Base-by-base conservation (phyloP, 305 asterid species). In the Solanum aculeatissimum region DNA sequence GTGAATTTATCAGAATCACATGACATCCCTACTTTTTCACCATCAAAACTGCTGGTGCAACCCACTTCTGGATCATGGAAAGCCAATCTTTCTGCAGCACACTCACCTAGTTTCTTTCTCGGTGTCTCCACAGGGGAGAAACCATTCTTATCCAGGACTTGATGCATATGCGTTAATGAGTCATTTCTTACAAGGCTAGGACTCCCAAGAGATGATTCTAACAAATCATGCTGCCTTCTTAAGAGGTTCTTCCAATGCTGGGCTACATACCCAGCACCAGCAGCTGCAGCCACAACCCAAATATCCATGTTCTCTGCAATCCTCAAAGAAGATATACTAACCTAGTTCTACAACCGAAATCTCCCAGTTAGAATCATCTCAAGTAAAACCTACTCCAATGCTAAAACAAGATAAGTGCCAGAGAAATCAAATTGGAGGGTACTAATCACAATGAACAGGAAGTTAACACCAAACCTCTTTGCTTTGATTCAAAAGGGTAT, bases 271-370 rank as follows among this genome's bases (percentile, higher is more conserved):
- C 95, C 95, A 47, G 94, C 97, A 71, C 94, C 93, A 25, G 95
- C 97, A 86, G 95, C 95, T 14, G 91, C 97, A 21, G 95, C 95
- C 77, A 91, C 89, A 66, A 92, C 65, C 98, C 96, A 93, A 21
- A 89, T 88, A 90, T 93, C 97, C 98, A 94, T 92, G 85, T 65
- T 86, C 84, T 53, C 82, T 32, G 47, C 72, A 85, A 51, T 54
- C 85, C 42, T 83, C 85, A 81, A 69, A 38, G 35, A 38, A 21
- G 85, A 86, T 80, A 69, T 84, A 74, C 70, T 83, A 74, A 62
- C 68, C 86, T 58, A 66, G 43, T 49, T 70, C 79, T 68, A 21
- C 74, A 62, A 72, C n/a, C 83, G 16, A 74, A 75, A 74, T 74
- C 58, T 71, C 66, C 47, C 65, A 51, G 82, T 51, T 77, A 51